A percentile compares a stretch with the other conserved stretches of the same genome.
Conservation (phyloP, 345 rosid species). For the Noccaea caerulescens region DNA sequence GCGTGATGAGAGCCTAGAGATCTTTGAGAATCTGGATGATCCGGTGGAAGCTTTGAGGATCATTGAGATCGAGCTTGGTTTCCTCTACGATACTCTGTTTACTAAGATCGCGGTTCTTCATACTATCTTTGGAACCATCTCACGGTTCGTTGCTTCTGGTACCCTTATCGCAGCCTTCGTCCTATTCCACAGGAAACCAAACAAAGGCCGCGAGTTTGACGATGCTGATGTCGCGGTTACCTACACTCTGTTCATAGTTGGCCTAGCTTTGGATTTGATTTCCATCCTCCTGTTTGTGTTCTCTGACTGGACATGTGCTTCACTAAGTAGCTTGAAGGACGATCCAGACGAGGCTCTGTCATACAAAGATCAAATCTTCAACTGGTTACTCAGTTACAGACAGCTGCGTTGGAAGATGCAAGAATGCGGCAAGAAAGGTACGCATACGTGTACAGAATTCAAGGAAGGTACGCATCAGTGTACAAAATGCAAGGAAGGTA, state of each 20-base stretch:
- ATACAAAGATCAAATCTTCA: background rate
- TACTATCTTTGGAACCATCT: conserved; percentile 38
- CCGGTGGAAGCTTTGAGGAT: conserved; percentile 54
- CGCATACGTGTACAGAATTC: background rate
- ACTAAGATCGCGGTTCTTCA: conserved; percentile 59
- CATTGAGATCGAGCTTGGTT: conserved; percentile 66
- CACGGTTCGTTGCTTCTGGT: conserved; percentile 40
- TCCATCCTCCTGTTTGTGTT: conserved; percentile 51
- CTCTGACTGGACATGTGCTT: conserved; percentile 61
- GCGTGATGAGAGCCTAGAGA: conserved; percentile 52
- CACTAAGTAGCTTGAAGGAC: conserved; percentile 29
- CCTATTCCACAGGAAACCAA: conserved; percentile 44
- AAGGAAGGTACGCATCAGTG: background rate
- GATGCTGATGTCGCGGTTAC: conserved; percentile 54
- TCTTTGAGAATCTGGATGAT: conserved; percentile 36
- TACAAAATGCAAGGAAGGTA: too few species aligned
- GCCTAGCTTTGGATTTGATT: conserved; percentile 51
- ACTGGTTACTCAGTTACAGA: conserved; percentile 38
- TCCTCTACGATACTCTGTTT: conserved; percentile 62
- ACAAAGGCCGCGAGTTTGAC: conserved; percentile 39
- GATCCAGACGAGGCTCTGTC: conserved; percentile 6
- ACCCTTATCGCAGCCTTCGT: conserved; percentile 44
- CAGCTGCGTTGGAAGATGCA: conserved; percentile 22
- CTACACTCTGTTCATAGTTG: conserved; percentile 54
- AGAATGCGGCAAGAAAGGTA: background rate